Evolutionary conservation across 495 filamentous ascomycete genomes (phyloP), one percentile per base, ranked within the genome.

Genomic region (Xylaria scruposa): DNA sequence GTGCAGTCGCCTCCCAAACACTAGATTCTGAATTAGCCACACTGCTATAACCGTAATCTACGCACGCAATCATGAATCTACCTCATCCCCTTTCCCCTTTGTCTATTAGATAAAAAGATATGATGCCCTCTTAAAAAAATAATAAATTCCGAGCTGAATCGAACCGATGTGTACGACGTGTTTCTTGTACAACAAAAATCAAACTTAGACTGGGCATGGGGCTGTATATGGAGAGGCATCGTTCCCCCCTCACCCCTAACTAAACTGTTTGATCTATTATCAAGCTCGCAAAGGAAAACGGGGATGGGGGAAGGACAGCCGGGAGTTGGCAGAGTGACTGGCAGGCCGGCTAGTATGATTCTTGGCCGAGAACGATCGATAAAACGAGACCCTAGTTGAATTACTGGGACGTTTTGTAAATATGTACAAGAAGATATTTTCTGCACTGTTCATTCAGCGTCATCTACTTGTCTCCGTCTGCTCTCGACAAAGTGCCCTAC

Each of bases 1-100:
- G 89, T 97, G 56, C 95, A 98, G 85, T 94, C 91, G 59, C 81
- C 84, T 63, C 76, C 80, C 63, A 83, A 81, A 75, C 59, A 78
- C 71, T 84, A 84, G 74, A 66, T 62, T 44, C 15, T 54, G 33
- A 49, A 42, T 3, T 40, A 42, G 64, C 70, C 56, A 42, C 24
- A 46, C 53, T 42, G n/a, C 64, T 42, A 21, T 53, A 60, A 62
- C 51, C 40, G 51, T 42, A 59, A 33, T 26, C 38, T n/a, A 29
- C 51, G 19, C 38, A 10, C 69, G 38, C 38, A 24, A 65, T 59
- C 26, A 66, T 71, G 70, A 60, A 66, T 53, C 51, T 60, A 60
- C 26, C 62, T 31, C 63, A 68, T 46, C 36, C 72, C 51, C 3
- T 44, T 53, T 82, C 80, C 78, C 72, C 67, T 83, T 83, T 84